Conservation (phyloP, 805 yeast genomes). For the Yarrowia sp. region DNA sequence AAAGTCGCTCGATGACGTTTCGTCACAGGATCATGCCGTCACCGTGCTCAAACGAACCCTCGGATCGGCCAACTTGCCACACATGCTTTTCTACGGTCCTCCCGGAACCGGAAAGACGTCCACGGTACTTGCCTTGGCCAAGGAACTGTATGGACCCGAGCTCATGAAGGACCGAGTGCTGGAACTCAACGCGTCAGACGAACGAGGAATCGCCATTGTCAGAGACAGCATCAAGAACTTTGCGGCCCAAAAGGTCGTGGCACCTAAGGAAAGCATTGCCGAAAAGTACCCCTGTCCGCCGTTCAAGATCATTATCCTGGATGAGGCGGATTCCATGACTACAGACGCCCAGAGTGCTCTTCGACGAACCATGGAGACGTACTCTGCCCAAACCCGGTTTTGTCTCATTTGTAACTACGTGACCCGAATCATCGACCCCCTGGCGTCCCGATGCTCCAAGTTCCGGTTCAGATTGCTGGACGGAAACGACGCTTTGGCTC, state of each 20-base stretch:
- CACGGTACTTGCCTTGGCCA: conserved; percentile 84
- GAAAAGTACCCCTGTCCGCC: conserved; percentile 94
- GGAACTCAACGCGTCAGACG: conserved; percentile 96
- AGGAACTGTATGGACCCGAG: conserved; percentile 82
- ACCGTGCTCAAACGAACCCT: conserved; percentile 80
- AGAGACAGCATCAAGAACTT: conserved; percentile 95
- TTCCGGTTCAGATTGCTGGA: conserved; percentile 87
- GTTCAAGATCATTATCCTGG: conserved; percentile 87
- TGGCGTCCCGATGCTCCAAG: conserved; percentile 95
- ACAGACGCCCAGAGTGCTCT: conserved; percentile 96
- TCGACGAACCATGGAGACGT: conserved; percentile 85
- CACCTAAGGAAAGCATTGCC: conserved; percentile 72
- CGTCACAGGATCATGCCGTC: conserved; percentile 92
- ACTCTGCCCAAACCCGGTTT: conserved; percentile 88
- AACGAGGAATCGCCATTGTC: conserved; percentile 97
- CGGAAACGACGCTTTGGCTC: conserved; percentile 67
- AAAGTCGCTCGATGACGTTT: conserved; percentile 78
- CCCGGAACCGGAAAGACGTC: conserved; percentile 96
- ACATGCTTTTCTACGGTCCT: conserved; percentile 91
- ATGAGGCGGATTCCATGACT: conserved; percentile 88
- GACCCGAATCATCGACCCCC: conserved; percentile 94
- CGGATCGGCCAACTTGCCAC: conserved; percentile 70
- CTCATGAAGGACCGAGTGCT: conserved; percentile 85
- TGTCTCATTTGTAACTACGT: conserved; percentile 96
- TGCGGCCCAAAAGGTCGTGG: conserved; percentile 84